Evolutionary conservation across 495 filamentous ascomycete genomes (phyloP).

Genomic region (Parathielavia hyrcaniae): DNA sequence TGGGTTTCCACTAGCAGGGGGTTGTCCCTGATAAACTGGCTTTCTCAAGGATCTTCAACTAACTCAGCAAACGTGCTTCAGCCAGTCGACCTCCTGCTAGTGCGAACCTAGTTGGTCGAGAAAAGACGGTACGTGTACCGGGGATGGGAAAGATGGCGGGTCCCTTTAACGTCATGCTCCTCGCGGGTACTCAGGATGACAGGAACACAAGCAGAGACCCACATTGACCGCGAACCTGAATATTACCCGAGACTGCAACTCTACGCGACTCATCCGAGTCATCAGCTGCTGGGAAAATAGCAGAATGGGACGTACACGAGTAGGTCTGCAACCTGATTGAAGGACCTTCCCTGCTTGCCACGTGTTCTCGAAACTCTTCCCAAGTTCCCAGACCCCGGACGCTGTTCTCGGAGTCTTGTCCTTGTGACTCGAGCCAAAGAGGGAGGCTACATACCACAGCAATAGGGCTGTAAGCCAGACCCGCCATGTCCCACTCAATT

Average conservation of each 20-base stretch:
- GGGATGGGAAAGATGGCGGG: neutral
- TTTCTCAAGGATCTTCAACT: too few relatives aligned
- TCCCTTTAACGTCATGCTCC: neutral
- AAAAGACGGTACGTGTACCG: too few relatives aligned
- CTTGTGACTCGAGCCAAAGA: too few relatives aligned
- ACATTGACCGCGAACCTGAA: neutral
- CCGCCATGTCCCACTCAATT: neutral
- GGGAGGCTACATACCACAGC: too few relatives aligned
- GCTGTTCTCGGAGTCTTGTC: neutral
- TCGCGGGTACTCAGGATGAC: neutral
- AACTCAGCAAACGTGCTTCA: too few relatives aligned
- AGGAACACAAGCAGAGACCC: too few relatives aligned
- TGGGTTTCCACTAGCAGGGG: too few relatives aligned
- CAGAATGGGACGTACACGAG: neutral
- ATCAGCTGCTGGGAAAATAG: conserved; percentile 1
- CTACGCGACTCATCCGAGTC: neutral
- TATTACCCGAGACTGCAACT: conserved; percentile 12
- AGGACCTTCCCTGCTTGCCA: neutral
- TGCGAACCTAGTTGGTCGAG: too few relatives aligned
- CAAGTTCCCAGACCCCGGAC: neutral
- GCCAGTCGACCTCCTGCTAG: too few relatives aligned
- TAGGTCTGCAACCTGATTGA: neutral
- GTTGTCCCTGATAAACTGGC: too few relatives aligned
- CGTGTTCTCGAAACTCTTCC: conserved; percentile 9
- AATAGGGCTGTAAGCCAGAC: neutral